A percentile compares a stretch with the other conserved stretches of the same genome.
phyloP scores from a whole-genome alignment of 108 stramenopile genomes.

The Cyclotella kingstonii region DNA sequence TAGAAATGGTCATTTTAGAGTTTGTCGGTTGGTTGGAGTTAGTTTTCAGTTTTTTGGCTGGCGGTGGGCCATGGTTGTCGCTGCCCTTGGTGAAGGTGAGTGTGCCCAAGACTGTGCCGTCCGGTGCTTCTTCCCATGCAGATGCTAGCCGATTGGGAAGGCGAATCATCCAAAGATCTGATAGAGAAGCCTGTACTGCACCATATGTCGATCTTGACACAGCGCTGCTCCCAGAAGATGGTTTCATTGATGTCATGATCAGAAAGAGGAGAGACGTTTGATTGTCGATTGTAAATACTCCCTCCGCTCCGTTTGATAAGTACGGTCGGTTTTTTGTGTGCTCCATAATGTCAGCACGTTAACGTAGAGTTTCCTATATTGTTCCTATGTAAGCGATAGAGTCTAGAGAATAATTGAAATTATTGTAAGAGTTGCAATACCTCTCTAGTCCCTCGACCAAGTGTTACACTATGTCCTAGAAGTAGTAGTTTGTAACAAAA shows the following conservation, averaged over 20 bases:
- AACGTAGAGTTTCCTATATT: too few species aligned
- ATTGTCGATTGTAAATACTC: not conserved
- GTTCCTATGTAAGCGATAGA: too few species aligned
- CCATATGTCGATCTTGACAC: conserved; percentile 49
- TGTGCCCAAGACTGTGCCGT: conserved; percentile 79
- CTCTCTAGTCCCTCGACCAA: too few species aligned
- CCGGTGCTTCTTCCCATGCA: conserved; percentile 72
- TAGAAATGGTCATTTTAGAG: conserved; percentile 29
- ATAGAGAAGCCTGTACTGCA: conserved; percentile 25
- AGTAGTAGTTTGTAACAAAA: too few species aligned
- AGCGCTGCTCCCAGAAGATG: not conserved
- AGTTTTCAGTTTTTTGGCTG: conserved; percentile 25
- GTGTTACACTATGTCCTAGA: too few species aligned
- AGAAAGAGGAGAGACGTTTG: not conserved
- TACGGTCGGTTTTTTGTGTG: too few species aligned
- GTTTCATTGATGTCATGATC: conserved; percentile 6
- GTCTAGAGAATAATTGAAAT: too few species aligned
- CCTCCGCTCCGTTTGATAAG: too few species aligned
- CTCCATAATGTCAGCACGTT: too few species aligned
- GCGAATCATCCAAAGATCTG: conserved; percentile 68
- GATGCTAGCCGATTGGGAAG: conserved; percentile 67
- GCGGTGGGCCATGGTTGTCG: conserved; percentile 15
- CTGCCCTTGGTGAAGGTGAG: conserved; percentile 83
- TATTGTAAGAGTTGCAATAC: too few species aligned
- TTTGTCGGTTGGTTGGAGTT: conserved; percentile 13